Evolutionary conservation across 1,284 basidiomycete genomes (phyloP).

Genomic region (Ceratobasidium sp.): DNA sequence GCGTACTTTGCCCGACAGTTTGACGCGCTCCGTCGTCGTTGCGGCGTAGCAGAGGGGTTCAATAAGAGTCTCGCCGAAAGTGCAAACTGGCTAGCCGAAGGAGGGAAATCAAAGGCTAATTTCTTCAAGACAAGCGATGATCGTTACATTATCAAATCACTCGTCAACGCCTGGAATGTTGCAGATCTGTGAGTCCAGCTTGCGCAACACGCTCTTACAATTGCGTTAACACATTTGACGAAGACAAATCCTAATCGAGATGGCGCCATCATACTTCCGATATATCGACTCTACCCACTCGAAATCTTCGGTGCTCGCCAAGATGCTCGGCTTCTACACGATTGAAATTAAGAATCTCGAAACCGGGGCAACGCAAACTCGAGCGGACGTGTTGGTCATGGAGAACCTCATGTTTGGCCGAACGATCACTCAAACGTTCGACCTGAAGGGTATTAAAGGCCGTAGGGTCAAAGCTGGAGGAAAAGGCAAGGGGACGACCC

Average conservation of each 20-base stretch:
- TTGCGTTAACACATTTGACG: neutral
- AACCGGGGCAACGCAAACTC: constrained; percentile 71
- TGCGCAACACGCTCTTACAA: neutral
- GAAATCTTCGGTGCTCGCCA: constrained; percentile 77
- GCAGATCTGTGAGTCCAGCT: constrained; percentile 75
- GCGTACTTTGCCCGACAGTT: constrained; percentile 86
- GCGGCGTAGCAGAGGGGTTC: constrained; percentile 74
- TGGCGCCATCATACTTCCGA: constrained; percentile 81
- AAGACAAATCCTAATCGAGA: constrained; percentile 81
- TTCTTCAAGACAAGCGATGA: constrained; percentile 86
- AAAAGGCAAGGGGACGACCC: constrained; percentile 62
- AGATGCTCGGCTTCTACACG: constrained; percentile 83
- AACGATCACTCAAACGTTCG: constrained; percentile 70
- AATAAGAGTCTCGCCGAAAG: constrained; percentile 73
- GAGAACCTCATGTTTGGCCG: constrained; percentile 78
- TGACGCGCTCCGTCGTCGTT: constrained; percentile 72
- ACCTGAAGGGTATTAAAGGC: constrained; percentile 84
- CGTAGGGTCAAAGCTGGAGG: constrained; percentile 70
- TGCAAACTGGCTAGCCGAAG: constrained; percentile 76
- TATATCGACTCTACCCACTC: constrained; percentile 78
- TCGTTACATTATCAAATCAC: constrained; percentile 83
- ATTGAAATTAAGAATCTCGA: constrained; percentile 82
- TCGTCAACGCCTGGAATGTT: constrained; percentile 87
- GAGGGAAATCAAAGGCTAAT: constrained; percentile 65
- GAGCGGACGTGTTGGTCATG: constrained; percentile 83